Conservation (phyloP, 2,329 filamentous ascomycete species). For the Neoascochyta sp. region DNA sequence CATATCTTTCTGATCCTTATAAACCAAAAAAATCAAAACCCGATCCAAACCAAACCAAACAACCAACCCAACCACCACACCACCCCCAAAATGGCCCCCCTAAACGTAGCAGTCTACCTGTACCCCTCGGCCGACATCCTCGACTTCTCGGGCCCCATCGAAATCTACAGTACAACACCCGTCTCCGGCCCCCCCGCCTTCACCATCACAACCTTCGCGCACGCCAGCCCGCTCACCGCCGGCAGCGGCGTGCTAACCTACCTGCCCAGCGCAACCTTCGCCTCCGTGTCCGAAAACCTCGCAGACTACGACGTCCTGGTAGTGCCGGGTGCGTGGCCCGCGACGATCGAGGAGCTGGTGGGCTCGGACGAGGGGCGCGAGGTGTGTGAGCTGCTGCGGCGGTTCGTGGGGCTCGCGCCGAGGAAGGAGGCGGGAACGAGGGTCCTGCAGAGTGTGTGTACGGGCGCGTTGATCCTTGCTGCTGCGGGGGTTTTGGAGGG, state of each 20-base stretch:
- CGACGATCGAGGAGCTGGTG: conserved; percentile 23
- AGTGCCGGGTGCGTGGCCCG: conserved; percentile 36
- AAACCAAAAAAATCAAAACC: not conserved
- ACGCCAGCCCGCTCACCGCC: conserved; percentile 19
- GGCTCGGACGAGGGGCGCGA: conserved; percentile 16
- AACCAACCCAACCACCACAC: not conserved
- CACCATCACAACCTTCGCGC: conserved; percentile 34
- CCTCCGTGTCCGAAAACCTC: conserved; percentile 24
- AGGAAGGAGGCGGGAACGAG: conserved; percentile 22
- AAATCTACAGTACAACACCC: conserved; percentile 34
- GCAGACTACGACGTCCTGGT: conserved; percentile 40
- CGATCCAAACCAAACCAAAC: not conserved
- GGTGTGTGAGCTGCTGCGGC: conserved; percentile 16
- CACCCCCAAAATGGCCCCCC: conserved; percentile 15
- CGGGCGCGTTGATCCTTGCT: conserved; percentile 39
- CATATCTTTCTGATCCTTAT: no score
- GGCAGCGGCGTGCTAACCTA: conserved; percentile 27
- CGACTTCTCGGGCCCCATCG: conserved; percentile 41
- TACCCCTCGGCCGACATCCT: conserved; percentile 41
- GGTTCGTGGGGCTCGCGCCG: conserved; percentile 20
- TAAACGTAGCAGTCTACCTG: conserved; percentile 40
- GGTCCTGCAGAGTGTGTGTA: conserved; percentile 42
- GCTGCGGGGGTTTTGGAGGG: conserved; percentile 37
- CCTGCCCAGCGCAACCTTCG: conserved; percentile 28
- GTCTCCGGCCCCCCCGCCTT: conserved; percentile 31